Evolutionary conservation across 768 basidiomycete genomes (phyloP).

Genomic region (Leccinum pellstonianum): DNA sequence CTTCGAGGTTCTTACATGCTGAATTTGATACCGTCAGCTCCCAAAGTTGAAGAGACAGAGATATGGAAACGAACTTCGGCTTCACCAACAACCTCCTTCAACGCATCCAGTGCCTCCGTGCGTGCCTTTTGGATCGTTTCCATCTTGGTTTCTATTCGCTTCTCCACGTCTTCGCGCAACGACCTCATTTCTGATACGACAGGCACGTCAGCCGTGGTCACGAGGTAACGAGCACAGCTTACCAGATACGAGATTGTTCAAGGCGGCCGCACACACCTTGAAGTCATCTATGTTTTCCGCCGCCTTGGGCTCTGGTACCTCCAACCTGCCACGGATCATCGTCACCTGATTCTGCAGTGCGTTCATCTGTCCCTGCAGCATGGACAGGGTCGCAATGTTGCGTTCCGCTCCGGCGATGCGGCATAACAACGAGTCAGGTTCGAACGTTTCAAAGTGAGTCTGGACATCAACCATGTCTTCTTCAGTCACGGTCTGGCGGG

Average conservation of each 20-base stretch:
- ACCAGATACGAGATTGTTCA: conserved; percentile 46
- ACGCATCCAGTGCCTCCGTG: conserved; percentile 36
- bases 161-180: conserved; percentile 42
- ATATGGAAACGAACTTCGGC: conserved; percentile 28
- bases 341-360: conserved; percentile 19
- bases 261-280: conserved; percentile 32
- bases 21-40: conserved; percentile 24
- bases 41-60: conserved; percentile 13
- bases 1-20: conserved; percentile 48
- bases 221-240: conserved; percentile 7
- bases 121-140: conserved; percentile 43
- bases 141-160: conserved; percentile 47
- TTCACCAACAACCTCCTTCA: conserved; percentile 37
- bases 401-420: conserved; percentile 30
- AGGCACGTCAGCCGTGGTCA: not conserved
- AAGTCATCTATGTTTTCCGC: conserved; percentile 23
- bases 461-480: conserved; percentile 35
- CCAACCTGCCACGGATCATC: conserved; percentile 22
- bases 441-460: conserved; percentile 39
- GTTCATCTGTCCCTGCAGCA: conserved; percentile 26
- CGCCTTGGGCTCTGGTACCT: conserved; percentile 12
- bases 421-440: conserved; percentile 33
- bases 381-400: conserved; percentile 32
- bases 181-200: conserved; percentile 42
- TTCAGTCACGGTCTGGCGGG: conserved; percentile 27